Conservation (phyloP, 768 basidiomycete genomes). For the Hypholoma sublateritium region DNA sequence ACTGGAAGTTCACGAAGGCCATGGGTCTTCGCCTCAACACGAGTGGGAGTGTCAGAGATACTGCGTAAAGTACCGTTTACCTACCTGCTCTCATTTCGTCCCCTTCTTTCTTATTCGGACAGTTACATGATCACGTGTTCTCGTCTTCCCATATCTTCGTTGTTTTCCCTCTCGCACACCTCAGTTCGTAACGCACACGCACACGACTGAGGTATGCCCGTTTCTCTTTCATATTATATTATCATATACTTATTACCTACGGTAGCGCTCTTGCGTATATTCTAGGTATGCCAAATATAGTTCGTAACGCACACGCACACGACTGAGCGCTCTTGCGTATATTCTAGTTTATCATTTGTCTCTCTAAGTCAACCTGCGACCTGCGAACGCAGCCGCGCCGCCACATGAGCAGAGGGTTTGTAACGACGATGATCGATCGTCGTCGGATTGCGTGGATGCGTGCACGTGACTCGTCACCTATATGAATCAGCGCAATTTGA, state of each 20-base stretch:
- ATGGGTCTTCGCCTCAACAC: constrained; percentile 26
- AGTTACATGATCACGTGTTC: not conserved
- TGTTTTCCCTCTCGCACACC: not conserved
- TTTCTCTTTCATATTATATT: not conserved
- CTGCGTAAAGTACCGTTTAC: not conserved
- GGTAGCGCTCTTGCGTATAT: not conserved
- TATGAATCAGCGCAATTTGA: not conserved
- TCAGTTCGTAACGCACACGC: not conserved
- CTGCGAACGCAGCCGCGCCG: too few species aligned
- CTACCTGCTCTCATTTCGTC: not conserved
- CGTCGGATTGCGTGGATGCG: not conserved
- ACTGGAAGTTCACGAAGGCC: constrained; percentile 13
- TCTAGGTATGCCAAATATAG: not conserved
- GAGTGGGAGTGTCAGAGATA: constrained; percentile 21
- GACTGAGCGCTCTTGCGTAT: not conserved
- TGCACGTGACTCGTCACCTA: not conserved
- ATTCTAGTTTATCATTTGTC: not conserved
- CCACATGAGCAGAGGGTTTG: not conserved
- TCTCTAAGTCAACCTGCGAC: too few species aligned
- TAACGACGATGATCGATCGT: not conserved
- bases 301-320: not conserved
- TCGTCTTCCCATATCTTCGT: not conserved
- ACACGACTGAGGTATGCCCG: not conserved
- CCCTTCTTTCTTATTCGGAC: not conserved
- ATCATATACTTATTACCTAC: not conserved